These are phyloP conservation scores for Zygnema circumcarinatum DNA, from an alignment of 139 green algal genomes.

Conservation along the genomic window DNA sequence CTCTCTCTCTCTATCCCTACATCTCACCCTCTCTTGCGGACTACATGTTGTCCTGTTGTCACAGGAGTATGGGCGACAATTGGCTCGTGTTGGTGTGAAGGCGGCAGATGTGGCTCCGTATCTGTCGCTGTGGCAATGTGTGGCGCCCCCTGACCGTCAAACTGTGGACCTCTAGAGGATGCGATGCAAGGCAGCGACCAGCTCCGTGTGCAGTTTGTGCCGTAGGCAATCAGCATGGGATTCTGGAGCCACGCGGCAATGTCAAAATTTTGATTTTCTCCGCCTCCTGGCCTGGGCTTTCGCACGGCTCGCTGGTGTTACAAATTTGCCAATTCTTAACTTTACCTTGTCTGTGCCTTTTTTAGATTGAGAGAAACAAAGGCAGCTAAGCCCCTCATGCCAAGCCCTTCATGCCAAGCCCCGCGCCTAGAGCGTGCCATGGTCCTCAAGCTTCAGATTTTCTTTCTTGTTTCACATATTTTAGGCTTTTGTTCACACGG, in stretches of 20 bases:
- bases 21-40: too few relatives aligned
- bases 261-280: not conserved
- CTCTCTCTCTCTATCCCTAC: too few relatives aligned
- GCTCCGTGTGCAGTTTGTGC: not conserved
- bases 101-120: constrained; percentile 1
- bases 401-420: too few relatives aligned
- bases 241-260: not conserved
- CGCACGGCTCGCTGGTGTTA: not conserved
- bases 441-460: too few relatives aligned
- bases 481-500: too few relatives aligned
- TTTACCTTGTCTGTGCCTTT: not conserved
- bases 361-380: too few relatives aligned
- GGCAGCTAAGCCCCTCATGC: too few relatives aligned
- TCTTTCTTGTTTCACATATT: too few relatives aligned
- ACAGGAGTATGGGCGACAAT: constrained; percentile 73
- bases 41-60: constrained; percentile 13
- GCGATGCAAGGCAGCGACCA: not conserved
- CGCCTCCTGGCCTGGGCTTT: too few relatives aligned
- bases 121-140: constrained; percentile 33
- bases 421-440: too few relatives aligned
- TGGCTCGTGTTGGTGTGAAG: constrained; percentile 61
- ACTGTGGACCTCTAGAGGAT: constrained; percentile 9
- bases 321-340: not conserved
- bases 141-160: constrained; percentile 19
- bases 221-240: too few relatives aligned